Evolutionary conservation across 257 asterid genomes (phyloP).

Genomic region (Craterostigma plantagineum): DNA sequence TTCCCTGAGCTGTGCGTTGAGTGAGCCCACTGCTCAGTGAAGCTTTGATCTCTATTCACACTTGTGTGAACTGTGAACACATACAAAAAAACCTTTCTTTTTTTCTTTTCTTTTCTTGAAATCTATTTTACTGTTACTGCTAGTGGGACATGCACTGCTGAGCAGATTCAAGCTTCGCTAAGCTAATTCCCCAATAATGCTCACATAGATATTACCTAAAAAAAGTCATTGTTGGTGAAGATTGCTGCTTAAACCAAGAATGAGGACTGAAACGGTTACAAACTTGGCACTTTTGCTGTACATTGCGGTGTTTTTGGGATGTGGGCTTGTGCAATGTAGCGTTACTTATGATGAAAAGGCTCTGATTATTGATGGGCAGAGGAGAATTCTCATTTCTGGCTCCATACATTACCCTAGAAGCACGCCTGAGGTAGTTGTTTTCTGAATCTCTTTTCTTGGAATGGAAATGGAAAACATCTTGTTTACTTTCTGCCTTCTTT

Average conservation of each 20-base stretch:
- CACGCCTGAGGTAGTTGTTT: constrained; percentile 59
- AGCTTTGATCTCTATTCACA: too few relatives aligned
- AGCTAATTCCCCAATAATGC: too few relatives aligned
- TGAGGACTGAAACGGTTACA: constrained; percentile 21
- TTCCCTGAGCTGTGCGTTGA: too few relatives aligned
- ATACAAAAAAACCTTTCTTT: too few relatives aligned
- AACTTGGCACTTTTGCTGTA: constrained; percentile 24
- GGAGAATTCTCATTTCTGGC: constrained; percentile 75
- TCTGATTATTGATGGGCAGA: constrained; percentile 46
- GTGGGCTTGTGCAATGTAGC: constrained; percentile 37
- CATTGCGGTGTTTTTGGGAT: constrained; percentile 25
- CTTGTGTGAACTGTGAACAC: too few relatives aligned
- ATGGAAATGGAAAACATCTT: constrained; percentile 1
- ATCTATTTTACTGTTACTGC: too few relatives aligned
- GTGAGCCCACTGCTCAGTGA: too few relatives aligned
- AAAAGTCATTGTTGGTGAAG: too few relatives aligned
- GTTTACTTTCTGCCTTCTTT: constrained; percentile 9
- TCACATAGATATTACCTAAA: too few relatives aligned
- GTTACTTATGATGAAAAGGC: constrained; percentile 68
- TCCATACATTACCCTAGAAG: constrained; percentile 91
- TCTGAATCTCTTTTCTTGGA: neutral
- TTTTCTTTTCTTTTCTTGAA: too few relatives aligned
- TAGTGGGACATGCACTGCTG: too few relatives aligned
- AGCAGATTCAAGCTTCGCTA: too few relatives aligned
- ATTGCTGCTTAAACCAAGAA: neutral